phyloP scores from a whole-genome alignment of 2,329 filamentous ascomycete species.

The Exophiala bonariae region DNA sequence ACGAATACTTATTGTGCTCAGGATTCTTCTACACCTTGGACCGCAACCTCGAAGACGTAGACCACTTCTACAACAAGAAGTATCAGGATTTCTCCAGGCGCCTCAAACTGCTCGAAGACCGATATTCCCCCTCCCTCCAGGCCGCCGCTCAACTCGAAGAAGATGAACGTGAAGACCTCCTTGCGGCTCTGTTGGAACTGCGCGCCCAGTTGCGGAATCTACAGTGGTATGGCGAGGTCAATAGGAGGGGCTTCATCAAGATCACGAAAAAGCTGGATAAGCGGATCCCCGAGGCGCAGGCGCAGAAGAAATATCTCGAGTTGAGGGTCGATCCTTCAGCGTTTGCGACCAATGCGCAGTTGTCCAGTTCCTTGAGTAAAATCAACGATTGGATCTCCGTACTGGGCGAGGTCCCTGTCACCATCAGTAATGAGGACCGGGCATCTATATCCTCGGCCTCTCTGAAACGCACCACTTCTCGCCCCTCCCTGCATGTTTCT shows the following conservation, averaged over 20 bases:
- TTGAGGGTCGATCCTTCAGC: constrained; percentile 86
- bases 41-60: constrained; percentile 94
- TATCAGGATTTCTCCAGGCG: constrained; percentile 80
- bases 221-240: constrained; percentile 97
- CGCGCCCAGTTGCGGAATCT: constrained; percentile 85
- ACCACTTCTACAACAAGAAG: constrained; percentile 96
- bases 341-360: constrained; percentile 74
- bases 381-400: constrained; percentile 92
- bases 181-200: constrained; percentile 85
- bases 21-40: constrained; percentile 97
- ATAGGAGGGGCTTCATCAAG: constrained; percentile 91
- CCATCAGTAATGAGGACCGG: constrained; percentile 50
- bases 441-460: constrained; percentile 59
- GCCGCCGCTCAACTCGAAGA: constrained; percentile 72
- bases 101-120: constrained; percentile 80
- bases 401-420: constrained; percentile 71
- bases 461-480: constrained; percentile 73
- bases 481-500: constrained; percentile 72
- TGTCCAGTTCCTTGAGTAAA: constrained; percentile 59
- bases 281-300: constrained; percentile 73
- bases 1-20: constrained; percentile 13
- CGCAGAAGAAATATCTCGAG: constrained; percentile 82
- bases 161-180: constrained; percentile 87
- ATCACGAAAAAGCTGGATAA: constrained; percentile 99
- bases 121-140: constrained; percentile 75